Percentiles rank a stretch among this genome's conserved stretches.
phyloP scores from a whole-genome alignment of 2,329 filamentous ascomycete genomes.

The Annulohypoxylon truncatum region DNA sequence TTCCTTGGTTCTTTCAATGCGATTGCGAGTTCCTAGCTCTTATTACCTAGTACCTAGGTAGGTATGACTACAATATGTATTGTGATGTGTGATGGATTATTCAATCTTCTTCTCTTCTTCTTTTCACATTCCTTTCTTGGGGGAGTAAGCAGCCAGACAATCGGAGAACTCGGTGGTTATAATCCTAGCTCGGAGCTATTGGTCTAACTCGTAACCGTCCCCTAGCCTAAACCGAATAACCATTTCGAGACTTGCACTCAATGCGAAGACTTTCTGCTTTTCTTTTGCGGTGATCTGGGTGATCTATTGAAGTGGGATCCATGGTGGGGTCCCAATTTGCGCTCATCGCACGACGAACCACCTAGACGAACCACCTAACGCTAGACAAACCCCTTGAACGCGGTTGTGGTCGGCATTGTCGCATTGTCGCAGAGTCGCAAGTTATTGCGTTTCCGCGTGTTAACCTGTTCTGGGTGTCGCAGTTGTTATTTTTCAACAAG shows the following conservation, averaged over 20 bases:
- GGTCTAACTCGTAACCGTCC: not conserved
- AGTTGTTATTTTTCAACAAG: conserved; percentile 10
- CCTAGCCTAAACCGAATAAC: conserved; percentile 15
- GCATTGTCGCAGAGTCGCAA: conserved; percentile 28
- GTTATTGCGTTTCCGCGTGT: conserved; percentile 27
- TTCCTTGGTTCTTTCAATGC: conserved; percentile 1
- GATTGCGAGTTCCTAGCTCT: conserved; percentile 9
- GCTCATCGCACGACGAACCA: conserved; percentile 18
- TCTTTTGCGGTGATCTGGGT: conserved; percentile 7
- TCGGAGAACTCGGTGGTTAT: conserved; percentile 30
- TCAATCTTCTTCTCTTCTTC: not conserved
- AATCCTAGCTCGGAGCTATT: conserved; percentile 35
- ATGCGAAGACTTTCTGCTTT: conserved; percentile 1
- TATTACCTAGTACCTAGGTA: not conserved
- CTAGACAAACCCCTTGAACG: conserved; percentile 13
- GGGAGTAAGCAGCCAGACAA: conserved; percentile 27
- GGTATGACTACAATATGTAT: not conserved
- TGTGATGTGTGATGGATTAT: conserved; percentile 11
- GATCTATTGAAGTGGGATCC: conserved; percentile 36
- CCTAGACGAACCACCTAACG: not conserved
- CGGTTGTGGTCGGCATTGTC: conserved; percentile 38
- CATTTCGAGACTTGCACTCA: conserved; percentile 5
- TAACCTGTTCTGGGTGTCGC: not conserved
- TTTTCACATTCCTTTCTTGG: conserved; percentile 39
- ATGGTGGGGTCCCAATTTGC: conserved; percentile 33